Evolutionary conservation across 1,284 basidiomycete species (phyloP).

Genomic region (Laetiporus sulphureus): DNA sequence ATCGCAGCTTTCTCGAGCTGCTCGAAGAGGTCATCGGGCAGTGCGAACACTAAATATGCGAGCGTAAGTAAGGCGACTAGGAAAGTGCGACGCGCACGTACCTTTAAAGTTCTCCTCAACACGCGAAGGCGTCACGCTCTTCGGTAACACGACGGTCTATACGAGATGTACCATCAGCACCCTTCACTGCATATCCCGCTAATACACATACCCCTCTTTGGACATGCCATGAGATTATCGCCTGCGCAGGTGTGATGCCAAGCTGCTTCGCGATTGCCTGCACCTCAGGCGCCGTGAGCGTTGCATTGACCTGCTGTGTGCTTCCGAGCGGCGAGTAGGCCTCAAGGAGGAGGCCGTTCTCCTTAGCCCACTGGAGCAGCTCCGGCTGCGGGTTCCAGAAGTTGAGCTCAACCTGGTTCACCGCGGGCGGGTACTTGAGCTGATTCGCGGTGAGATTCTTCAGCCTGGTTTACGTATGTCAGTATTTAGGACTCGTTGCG

Average conservation of each 20-base stretch:
- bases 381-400: conserved; percentile 82
- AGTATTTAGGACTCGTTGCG: no score
- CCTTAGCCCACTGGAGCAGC: conserved; percentile 64
- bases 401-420: conserved; percentile 82
- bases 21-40: conserved; percentile 50
- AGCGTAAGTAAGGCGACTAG: not conserved
- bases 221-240: conserved; percentile 74
- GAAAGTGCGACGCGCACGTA: conserved; percentile 20
- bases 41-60: conserved; percentile 35
- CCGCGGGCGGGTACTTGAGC: conserved; percentile 69
- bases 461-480: no score
- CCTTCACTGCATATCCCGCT: not conserved
- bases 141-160: conserved; percentile 69
- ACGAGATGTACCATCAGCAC: not conserved
- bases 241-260: conserved; percentile 71
- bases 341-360: conserved; percentile 61
- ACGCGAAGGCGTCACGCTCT: conserved; percentile 70
- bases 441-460: conserved; percentile 64
- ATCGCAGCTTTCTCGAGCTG: conserved; percentile 54
- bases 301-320: conserved; percentile 47
- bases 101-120: conserved; percentile 67
- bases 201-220: conserved; percentile 63
- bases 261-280: conserved; percentile 44
- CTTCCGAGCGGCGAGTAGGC: conserved; percentile 79
- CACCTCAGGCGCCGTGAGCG: conserved; percentile 49